phyloP scores from a whole-genome alignment of 805 yeast genomes.

The Aciculoconidium aculeatum region DNA sequence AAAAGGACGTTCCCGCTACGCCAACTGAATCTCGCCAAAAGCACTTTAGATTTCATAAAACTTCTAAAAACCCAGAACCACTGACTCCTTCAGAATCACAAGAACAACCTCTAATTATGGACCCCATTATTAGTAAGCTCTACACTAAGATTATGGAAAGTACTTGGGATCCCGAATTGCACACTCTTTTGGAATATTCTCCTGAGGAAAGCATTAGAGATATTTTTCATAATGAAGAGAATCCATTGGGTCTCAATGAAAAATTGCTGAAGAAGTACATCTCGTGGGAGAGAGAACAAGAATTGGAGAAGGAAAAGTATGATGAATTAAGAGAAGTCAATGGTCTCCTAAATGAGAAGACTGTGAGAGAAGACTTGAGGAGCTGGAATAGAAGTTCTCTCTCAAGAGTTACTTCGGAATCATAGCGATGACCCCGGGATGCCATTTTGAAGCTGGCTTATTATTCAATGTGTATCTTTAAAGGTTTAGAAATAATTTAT shows the following conservation, averaged over 20 bases:
- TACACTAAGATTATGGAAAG: slow-evolving; percentile 51
- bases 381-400: slow-evolving; percentile 40
- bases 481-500: too few species aligned
- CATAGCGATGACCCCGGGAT: too few species aligned
- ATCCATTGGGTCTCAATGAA: slow-evolving; percentile 10
- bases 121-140: slow-evolving; percentile 45
- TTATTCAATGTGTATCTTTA: too few species aligned
- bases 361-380: slow-evolving; percentile 31
- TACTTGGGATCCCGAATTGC: slow-evolving; percentile 53
- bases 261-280: slow-evolving; percentile 9
- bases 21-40: not conserved
- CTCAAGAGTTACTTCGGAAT: too few species aligned
- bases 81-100: slow-evolving; percentile 1
- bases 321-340: slow-evolving; percentile 18
- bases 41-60: not conserved
- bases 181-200: slow-evolving; percentile 43
- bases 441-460: too few species aligned
- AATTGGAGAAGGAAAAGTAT: slow-evolving; percentile 13
- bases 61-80: not conserved
- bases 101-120: slow-evolving; percentile 22
- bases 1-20: slow-evolving; percentile 2
- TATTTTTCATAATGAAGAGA: slow-evolving; percentile 61
- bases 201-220: slow-evolving; percentile 73
- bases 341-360: slow-evolving; percentile 35
- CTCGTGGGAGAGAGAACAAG: slow-evolving; percentile 6